Evolutionary conservation across 768 basidiomycete genomes (phyloP).

Genomic region (Dendrothele bispora): DNA sequence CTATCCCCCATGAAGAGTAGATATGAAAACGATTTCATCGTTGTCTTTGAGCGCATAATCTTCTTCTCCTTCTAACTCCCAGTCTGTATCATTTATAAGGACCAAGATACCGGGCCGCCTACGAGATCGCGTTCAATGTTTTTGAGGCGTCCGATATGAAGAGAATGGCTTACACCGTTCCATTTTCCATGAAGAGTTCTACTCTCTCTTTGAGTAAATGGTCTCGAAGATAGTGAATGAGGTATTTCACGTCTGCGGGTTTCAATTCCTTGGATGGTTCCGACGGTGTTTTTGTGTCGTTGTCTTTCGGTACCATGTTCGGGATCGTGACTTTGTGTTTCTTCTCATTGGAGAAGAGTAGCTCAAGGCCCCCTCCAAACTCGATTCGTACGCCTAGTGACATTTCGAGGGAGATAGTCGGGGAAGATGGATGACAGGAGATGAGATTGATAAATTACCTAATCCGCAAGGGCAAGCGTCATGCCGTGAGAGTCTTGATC

Average conservation of each 20-base stretch:
- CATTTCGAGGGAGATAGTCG: constrained; percentile 10
- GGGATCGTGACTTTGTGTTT: constrained; percentile 59
- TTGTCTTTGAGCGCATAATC: constrained; percentile 73
- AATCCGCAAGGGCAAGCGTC: not conserved
- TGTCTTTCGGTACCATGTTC: constrained; percentile 35
- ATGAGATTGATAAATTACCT: constrained; percentile 1
- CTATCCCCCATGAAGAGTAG: constrained; percentile 90
- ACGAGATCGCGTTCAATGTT: not conserved
- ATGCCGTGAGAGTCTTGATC: not conserved
- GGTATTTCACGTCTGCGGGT: constrained; percentile 65
- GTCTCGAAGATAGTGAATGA: constrained; percentile 77
- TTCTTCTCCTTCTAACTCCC: constrained; percentile 96
- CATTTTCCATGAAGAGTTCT: constrained; percentile 87
- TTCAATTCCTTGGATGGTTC: constrained; percentile 26
- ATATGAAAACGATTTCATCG: constrained; percentile 96
- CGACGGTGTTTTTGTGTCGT: constrained; percentile 24
- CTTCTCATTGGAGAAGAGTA: constrained; percentile 75
- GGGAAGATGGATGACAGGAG: constrained; percentile 21
- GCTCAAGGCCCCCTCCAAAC: constrained; percentile 85
- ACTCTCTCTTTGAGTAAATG: constrained; percentile 80
- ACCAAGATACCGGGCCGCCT: constrained; percentile 97
- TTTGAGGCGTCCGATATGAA: not conserved
- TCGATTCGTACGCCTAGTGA: constrained; percentile 58
- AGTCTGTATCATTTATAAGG: constrained; percentile 95
- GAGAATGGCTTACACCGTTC: constrained; percentile 74